Percentiles rank a stretch among this genome's conserved stretches.
Conservation (phyloP, 345 rosid genomes). For the Populus davidiana region DNA sequence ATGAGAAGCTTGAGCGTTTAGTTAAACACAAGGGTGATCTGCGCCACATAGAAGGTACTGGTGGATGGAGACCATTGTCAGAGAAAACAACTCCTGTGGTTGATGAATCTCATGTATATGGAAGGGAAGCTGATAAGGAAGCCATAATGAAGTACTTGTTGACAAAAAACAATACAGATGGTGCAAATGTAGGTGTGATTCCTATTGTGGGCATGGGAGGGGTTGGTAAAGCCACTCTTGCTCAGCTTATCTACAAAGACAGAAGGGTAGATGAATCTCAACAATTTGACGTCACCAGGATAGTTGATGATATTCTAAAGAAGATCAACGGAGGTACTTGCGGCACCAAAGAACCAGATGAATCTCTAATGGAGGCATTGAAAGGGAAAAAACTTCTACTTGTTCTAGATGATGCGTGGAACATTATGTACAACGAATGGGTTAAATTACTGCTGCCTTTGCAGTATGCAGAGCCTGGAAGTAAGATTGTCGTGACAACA, state of each 20-base stretch:
- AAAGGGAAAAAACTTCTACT: not conserved
- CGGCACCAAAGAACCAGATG: not conserved
- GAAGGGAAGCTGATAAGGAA: conserved; percentile 22
- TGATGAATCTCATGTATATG: conserved; percentile 6
- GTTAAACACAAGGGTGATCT: conserved; percentile 4
- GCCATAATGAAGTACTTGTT: conserved; percentile 1
- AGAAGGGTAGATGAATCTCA: too few species aligned
- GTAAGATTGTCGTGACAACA: conserved; percentile 4
- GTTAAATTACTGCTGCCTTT: not conserved
- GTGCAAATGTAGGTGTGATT: conserved; percentile 2
- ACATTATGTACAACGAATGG: not conserved
- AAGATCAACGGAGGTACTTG: not conserved
- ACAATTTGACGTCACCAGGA: too few species aligned
- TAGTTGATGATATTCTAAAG: not conserved
- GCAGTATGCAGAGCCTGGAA: not conserved
- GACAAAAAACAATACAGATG: not conserved
- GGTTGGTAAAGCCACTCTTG: conserved; percentile 20
- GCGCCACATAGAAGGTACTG: not conserved
- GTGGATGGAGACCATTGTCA: not conserved
- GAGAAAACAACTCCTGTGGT: conserved; percentile 4
- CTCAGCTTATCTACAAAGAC: conserved; percentile 7
- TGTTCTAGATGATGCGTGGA: conserved; percentile 18
- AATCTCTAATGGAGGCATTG: not conserved
- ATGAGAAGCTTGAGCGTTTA: conserved; percentile 8
- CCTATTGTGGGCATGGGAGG: conserved; percentile 21